Percentiles rank a stretch among this genome's conserved stretches.
phyloP scores from a whole-genome alignment of 345 rosid genomes.

The Passiflora organensis region DNA sequence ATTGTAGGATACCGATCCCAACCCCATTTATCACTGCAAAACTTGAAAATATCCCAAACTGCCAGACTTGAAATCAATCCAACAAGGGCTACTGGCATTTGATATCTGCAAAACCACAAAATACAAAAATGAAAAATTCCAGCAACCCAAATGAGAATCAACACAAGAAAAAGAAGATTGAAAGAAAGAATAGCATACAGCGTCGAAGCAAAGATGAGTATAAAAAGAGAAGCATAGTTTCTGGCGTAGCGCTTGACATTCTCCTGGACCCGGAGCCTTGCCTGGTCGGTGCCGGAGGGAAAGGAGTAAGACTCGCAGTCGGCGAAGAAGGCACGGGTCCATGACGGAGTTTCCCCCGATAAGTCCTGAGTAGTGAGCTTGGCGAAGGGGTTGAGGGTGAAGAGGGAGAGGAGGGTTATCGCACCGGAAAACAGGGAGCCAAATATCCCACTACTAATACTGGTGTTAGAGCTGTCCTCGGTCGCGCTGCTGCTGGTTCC shows the following conservation, averaged over 20 bases:
- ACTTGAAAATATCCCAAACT: constrained; percentile 80
- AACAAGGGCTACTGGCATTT: constrained; percentile 83
- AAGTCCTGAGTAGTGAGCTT: constrained; percentile 82
- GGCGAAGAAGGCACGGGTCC: constrained; percentile 75
- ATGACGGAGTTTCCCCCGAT: constrained; percentile 62
- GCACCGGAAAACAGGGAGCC: constrained; percentile 37
- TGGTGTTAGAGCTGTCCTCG: too few relatives aligned
- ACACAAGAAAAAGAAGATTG: neutral
- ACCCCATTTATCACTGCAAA: constrained; percentile 58
- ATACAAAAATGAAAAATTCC: neutral
- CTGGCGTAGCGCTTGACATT: constrained; percentile 84
- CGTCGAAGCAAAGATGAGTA: constrained; percentile 81
- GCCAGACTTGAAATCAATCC: constrained; percentile 80
- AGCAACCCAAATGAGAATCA: neutral
- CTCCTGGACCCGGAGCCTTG: constrained; percentile 75
- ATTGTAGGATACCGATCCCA: constrained; percentile 54
- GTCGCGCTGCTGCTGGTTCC: too few relatives aligned
- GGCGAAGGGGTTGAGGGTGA: constrained; percentile 72
- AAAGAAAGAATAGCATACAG: constrained; percentile 37
- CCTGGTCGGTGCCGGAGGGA: constrained; percentile 70
- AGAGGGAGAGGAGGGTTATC: constrained; percentile 51
- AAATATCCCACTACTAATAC: constrained; percentile 14
- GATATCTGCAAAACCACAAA: constrained; percentile 48
- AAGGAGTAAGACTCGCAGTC: constrained; percentile 64
- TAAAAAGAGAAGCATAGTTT: constrained; percentile 69